Evolutionary conservation across 2,329 filamentous ascomycete species (phyloP), one percentile per base, ranked within the genome.

Genomic region (Chrysoporthe austroafricana): DNA sequence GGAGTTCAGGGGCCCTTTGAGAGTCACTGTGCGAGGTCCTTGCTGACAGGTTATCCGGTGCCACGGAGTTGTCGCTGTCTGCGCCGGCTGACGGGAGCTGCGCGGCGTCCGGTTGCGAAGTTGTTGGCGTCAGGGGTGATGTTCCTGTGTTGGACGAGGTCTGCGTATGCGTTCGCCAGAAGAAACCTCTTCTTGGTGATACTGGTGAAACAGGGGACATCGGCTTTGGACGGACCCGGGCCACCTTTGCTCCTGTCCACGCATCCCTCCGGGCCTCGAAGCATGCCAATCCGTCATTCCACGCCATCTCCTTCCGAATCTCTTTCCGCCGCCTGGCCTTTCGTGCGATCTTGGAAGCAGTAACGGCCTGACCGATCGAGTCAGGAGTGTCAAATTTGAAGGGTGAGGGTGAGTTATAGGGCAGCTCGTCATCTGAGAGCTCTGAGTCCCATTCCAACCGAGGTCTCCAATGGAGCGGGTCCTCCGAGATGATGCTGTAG

Each of bases 231-330:
- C 84, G 84, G 59, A 88, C 77, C 59, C 84, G 84, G 46, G 85
- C 86, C 13, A 82, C 85, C 70, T 86, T 86, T 43, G 93, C 94
- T 43, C 91, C 90, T 0, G 94, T 95, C 95, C 95, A 98, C 7
- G 88, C 89, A 79, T 97, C 89, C 61, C 94, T 86, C 68, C 92
- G 84, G 42, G 90, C 87, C 68, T 90, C 86, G 79, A 93, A 98
- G 76, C 91, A 91, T n/a, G 89, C 86, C 66, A 97, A 77, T 0
- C 95, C 95, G 48, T 90, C 83, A 74, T 97, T 98, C 90, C 91
- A 96, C 42, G 82, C 77, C 80, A 89, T 86, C 80, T 92, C 90
- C 66, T 88, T 87, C 70, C 87, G 85, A 62, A 87, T 76, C 61
- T 83, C 85, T 72, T 83, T 85, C 65, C 88, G 83, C 54, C 86